phyloP scores from a whole-genome alignment of 164 flowering plant genomes.

The Macadamia tetraphylla region DNA sequence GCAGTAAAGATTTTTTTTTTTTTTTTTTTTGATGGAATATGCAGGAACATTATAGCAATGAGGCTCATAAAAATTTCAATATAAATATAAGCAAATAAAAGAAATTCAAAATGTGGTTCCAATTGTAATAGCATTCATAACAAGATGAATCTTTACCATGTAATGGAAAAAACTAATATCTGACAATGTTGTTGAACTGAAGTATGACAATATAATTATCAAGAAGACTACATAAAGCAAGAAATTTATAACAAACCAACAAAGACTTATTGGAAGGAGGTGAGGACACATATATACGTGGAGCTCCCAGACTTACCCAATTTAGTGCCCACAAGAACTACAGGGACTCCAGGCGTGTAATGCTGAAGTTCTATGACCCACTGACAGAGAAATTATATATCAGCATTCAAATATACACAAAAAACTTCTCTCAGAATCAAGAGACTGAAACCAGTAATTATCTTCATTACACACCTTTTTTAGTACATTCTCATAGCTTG shows the following conservation, averaged over 20 bases:
- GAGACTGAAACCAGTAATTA: not conserved
- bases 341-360: slow-evolving; percentile 82
- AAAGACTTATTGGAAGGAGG: not conserved
- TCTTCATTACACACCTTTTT: slow-evolving; percentile 61
- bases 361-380: slow-evolving; percentile 99
- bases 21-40: too few relatives aligned
- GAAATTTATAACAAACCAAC: not conserved
- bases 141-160: not conserved
- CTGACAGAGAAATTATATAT: slow-evolving; percentile 38
- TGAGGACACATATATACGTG: not conserved
- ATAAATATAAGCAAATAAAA: too few relatives aligned
- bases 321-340: slow-evolving; percentile 91
- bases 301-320: slow-evolving; percentile 47
- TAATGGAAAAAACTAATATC: not conserved
- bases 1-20: not conserved
- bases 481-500: slow-evolving; percentile 88
- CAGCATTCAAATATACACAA: slow-evolving; percentile 10
- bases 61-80: not conserved
- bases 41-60: not conserved
- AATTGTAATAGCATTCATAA: not conserved
- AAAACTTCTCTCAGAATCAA: slow-evolving; percentile 3
- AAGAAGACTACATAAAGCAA: not conserved
- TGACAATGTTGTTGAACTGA: not conserved
- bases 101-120: too few relatives aligned
- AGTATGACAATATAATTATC: not conserved